Evolutionary conservation across 495 filamentous ascomycete genomes (phyloP), one percentile per base, ranked within the genome.

Genomic region (Xeromyces bisporus): DNA sequence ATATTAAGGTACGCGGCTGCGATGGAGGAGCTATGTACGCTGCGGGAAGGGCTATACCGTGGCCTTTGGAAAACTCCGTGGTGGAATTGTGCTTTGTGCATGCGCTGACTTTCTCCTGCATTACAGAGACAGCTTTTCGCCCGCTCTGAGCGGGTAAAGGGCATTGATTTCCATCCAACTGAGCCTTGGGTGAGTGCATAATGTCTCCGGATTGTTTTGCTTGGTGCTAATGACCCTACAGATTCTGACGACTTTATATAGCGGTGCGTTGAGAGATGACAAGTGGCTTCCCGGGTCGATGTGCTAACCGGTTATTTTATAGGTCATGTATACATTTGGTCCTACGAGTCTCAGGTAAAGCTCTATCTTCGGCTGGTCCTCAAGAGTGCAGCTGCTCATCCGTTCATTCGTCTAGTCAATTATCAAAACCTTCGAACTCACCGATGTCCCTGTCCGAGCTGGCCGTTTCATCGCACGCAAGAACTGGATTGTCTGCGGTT

Each of bases 271-370:
- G 10, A 34, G 13, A n/a, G 20, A 3, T 16, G 16, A 23, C 3
- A 3, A 15, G 3, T 15, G 17, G 21, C 7, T 8, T 6, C 11
- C 5, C 14, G 15, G 3, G n/a, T 25, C 27, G 33, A 40, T 35
- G 37, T 40, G 39, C 51, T 55, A 55, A 55, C 41, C 14, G 18
- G 21, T 26, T 26, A n/a, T n/a, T n/a, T n/a, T n/a, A 29, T 34
- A 84, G 75, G 87, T 58, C 89, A 96, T 67, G 91, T 92, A 48
- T 87, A 96, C 63, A 94, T 99, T 49, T 99, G 89, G 91, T 94
- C 86, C 7, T 93, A 93, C 60, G 89, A 94, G 56, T 85, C 86
- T 29, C 91, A 93, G 58, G 71, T 74, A 58, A 34, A 55, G n/a
- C n/a, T n/a, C n/a, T n/a, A n/a, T n/a, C n/a, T n/a, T n/a, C n/a